These are phyloP conservation scores for Aspergillus jensenii DNA, from an alignment of 2,329 filamentous ascomycete species.

Conservation along the genomic window DNA sequence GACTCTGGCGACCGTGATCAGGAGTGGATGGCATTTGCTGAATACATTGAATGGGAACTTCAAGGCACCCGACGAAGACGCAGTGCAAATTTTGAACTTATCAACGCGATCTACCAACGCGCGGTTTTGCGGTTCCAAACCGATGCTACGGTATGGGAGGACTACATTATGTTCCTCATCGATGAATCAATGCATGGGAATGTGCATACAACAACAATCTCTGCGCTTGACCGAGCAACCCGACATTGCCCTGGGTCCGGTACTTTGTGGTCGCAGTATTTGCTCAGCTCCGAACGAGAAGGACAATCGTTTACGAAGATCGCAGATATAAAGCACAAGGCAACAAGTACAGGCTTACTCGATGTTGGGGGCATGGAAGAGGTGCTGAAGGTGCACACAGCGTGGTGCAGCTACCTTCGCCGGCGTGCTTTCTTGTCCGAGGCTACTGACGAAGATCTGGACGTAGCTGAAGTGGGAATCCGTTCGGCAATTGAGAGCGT, in stretches of 20 bases:
- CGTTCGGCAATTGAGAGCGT: constrained; percentile 83
- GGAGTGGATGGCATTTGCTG: constrained; percentile 54
- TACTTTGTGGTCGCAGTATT: constrained; percentile 83
- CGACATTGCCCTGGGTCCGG: constrained; percentile 93
- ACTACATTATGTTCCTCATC: constrained; percentile 73
- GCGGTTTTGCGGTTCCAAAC: constrained; percentile 72
- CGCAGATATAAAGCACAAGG: constrained; percentile 86
- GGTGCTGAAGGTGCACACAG: constrained; percentile 84
- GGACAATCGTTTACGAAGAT: constrained; percentile 75
- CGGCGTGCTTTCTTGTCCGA: constrained; percentile 75
- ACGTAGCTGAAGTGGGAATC: constrained; percentile 88
- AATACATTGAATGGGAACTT: constrained; percentile 87
- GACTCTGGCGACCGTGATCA: constrained; percentile 53
- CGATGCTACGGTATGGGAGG: constrained; percentile 76
- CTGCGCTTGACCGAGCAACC: constrained; percentile 77
- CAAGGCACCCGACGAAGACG: constrained; percentile 58
- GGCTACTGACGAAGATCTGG: constrained; percentile 76
- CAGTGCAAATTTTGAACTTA: constrained; percentile 53
- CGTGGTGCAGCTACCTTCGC: constrained; percentile 93
- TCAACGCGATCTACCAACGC: constrained; percentile 70
- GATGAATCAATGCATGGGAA: constrained; percentile 51
- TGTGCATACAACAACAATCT: constrained; percentile 55
- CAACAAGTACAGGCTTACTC: constrained; percentile 80
- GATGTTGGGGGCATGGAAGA: constrained; percentile 85
- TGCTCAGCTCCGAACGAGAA: constrained; percentile 79